Evolutionary conservation across 306 rosid species (phyloP).

Genomic region (Malus orientalis): DNA sequence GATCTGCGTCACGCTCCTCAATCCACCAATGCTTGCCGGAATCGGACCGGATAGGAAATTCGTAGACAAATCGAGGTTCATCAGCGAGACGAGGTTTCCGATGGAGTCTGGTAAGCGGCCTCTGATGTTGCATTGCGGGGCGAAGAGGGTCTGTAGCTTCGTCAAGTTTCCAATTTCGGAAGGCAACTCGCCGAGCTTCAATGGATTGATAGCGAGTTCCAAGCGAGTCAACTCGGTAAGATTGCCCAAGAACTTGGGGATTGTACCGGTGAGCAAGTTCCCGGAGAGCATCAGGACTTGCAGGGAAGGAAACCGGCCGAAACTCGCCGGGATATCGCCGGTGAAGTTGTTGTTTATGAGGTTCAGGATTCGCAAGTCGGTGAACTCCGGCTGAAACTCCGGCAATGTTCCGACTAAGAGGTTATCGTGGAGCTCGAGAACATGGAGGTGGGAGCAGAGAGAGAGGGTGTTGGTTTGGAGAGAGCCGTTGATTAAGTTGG

Average conservation of each 20-base stretch:
- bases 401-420: slow-evolving; percentile 50
- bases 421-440: slow-evolving; percentile 47
- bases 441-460: slow-evolving; percentile 49
- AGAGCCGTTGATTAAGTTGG: slow-evolving; percentile 30
- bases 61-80: slow-evolving; percentile 47
- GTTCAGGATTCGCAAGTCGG: slow-evolving; percentile 31
- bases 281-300: slow-evolving; percentile 18
- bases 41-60: slow-evolving; percentile 56
- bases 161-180: slow-evolving; percentile 56
- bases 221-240: slow-evolving; percentile 45
- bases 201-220: slow-evolving; percentile 32
- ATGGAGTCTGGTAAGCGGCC: slow-evolving; percentile 62
- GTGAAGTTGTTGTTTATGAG: slow-evolving; percentile 59
- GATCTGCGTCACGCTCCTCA: slow-evolving; percentile 32
- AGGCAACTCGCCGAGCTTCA: slow-evolving; percentile 43
- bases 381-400: slow-evolving; percentile 35
- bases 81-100: slow-evolving; percentile 45
- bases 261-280: slow-evolving; percentile 48
- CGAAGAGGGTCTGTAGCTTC: slow-evolving; percentile 34
- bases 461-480: slow-evolving; percentile 34
- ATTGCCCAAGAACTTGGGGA: slow-evolving; percentile 58
- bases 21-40: slow-evolving; percentile 42
- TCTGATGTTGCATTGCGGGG: slow-evolving; percentile 21
- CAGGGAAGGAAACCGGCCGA: slow-evolving; percentile 35
- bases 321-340: slow-evolving; percentile 58